Evolutionary conservation across 495 filamentous ascomycete species (phyloP).

Genomic region (Penicillium odoratum): DNA sequence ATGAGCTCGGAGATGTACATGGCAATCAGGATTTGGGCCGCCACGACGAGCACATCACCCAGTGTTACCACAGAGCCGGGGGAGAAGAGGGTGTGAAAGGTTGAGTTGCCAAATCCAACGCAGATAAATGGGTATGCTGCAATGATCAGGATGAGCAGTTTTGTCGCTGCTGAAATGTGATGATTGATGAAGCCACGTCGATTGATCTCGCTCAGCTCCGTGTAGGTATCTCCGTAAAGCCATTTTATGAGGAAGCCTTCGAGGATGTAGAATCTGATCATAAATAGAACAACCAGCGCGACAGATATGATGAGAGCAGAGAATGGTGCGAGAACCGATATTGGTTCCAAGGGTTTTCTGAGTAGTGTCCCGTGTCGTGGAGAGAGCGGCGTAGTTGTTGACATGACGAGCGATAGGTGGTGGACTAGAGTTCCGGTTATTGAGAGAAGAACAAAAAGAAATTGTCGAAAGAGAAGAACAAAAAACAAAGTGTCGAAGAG

Average conservation of each 20-base stretch:
- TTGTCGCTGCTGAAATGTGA: constrained; percentile 48
- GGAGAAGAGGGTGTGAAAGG: constrained; percentile 34
- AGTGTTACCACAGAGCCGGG: constrained; percentile 33
- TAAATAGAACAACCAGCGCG: constrained; percentile 41
- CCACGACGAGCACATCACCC: constrained; percentile 46
- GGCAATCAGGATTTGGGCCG: constrained; percentile 44
- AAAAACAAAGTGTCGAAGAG: background rate
- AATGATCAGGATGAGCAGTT: constrained; percentile 42
- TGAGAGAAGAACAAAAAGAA: background rate
- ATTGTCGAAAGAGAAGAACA: background rate
- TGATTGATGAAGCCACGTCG: constrained; percentile 52
- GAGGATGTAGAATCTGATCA: constrained; percentile 44
- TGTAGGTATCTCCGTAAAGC: constrained; percentile 40
- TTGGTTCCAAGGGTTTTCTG: constrained; percentile 15
- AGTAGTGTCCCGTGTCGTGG: background rate
- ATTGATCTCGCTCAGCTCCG: constrained; percentile 33
- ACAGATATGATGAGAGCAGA: constrained; percentile 46
- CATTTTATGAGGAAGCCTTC: constrained; percentile 41
- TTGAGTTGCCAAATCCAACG: constrained; percentile 35
- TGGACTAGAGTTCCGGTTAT: background rate
- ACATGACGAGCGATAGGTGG: background rate
- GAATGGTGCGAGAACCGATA: constrained; percentile 45
- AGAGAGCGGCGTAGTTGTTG: background rate
- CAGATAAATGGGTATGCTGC: constrained; percentile 48
- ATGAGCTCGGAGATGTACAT: constrained; percentile 53